These are phyloP conservation scores for Lactarius trivialis DNA, from an alignment of 768 basidiomycete species.

Conservation along the genomic window DNA sequence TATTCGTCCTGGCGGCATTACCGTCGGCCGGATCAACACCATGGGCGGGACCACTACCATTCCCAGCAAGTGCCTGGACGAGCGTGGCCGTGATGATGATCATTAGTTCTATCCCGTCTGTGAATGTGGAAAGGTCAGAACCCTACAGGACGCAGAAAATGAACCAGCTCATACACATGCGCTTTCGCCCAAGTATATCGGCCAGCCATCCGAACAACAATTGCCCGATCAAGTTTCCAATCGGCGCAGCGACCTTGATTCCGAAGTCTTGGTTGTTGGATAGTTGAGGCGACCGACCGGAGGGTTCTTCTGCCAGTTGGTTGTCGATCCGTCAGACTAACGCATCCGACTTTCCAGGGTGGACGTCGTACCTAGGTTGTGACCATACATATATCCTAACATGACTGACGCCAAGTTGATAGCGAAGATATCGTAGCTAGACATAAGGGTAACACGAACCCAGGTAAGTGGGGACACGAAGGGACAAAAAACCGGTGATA, in stretches of 20 bases:
- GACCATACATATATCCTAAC: conserved; percentile 75
- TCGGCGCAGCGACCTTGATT: conserved; percentile 37
- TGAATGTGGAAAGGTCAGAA: not conserved
- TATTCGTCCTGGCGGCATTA: too few species aligned
- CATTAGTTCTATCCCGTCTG: conserved; percentile 68
- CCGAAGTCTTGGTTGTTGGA: conserved; percentile 29
- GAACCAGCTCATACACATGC: conserved; percentile 47
- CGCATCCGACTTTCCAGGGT: not conserved
- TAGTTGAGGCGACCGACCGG: not conserved
- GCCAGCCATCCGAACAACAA: conserved; percentile 41
- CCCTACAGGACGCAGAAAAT: conserved; percentile 25
- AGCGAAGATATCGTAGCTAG: conserved; percentile 78
- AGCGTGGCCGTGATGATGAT: conserved; percentile 78
- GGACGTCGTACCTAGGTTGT: conserved; percentile 14
- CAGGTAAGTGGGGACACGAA: not conserved
- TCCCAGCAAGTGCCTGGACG: conserved; percentile 71
- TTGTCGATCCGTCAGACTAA: not conserved
- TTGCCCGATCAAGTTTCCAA: conserved; percentile 38
- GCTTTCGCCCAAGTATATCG: conserved; percentile 37
- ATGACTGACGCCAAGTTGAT: conserved; percentile 81
- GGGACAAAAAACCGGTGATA: not conserved
- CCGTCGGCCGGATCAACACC: too few species aligned
- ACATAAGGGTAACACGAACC: not conserved
- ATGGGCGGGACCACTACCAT: too few species aligned
- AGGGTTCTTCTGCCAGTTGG: not conserved